A percentile compares a stretch with the other conserved stretches of the same genome.
Evolutionary conservation across 2,329 filamentous ascomycete species (phyloP).

Genomic region (Colletotrichum noveboracense): DNA sequence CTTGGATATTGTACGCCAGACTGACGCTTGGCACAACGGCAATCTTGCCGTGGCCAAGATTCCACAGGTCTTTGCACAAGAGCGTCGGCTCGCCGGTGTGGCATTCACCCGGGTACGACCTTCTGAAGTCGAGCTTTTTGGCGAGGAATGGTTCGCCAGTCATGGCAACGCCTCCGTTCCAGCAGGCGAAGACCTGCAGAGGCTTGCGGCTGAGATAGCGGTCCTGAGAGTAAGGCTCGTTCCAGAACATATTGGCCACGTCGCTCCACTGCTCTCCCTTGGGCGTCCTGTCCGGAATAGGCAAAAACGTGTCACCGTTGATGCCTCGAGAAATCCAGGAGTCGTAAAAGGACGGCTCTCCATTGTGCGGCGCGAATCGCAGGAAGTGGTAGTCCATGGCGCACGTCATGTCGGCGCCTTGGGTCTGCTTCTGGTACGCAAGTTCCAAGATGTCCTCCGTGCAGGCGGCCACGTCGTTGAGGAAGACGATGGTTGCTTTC

Average conservation of each 20-base stretch:
- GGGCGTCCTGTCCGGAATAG: conserved; percentile 42
- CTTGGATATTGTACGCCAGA: conserved; percentile 56
- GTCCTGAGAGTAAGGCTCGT: conserved; percentile 40
- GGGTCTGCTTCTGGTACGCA: conserved; percentile 49
- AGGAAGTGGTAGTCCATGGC: conserved; percentile 63
- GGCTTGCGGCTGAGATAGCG: conserved; percentile 43
- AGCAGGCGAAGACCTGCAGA: conserved; percentile 66
- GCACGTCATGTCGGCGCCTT: conserved; percentile 62
- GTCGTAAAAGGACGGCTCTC: conserved; percentile 58
- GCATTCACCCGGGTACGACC: conserved; percentile 47
- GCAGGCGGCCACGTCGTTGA: conserved; percentile 60
- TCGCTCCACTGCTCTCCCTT: conserved; percentile 52
- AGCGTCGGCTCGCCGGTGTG: conserved; percentile 59
- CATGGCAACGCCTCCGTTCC: conserved; percentile 62
- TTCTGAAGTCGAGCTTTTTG: conserved; percentile 48
- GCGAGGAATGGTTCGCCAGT: conserved; percentile 50
- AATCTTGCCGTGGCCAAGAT: conserved; percentile 52
- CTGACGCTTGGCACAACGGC: conserved; percentile 62
- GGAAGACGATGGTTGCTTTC: conserved; percentile 51
- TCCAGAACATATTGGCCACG: conserved; percentile 59
- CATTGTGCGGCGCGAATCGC: conserved; percentile 26
- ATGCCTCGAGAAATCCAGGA: conserved; percentile 58
- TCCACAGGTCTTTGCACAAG: conserved; percentile 64
- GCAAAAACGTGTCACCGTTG: conserved; percentile 59
- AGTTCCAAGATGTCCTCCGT: conserved; percentile 55